Percentiles rank a stretch among this genome's conserved stretches.
Conservation (phyloP, 306 rosid genomes). For the Fagus sylvatica region DNA sequence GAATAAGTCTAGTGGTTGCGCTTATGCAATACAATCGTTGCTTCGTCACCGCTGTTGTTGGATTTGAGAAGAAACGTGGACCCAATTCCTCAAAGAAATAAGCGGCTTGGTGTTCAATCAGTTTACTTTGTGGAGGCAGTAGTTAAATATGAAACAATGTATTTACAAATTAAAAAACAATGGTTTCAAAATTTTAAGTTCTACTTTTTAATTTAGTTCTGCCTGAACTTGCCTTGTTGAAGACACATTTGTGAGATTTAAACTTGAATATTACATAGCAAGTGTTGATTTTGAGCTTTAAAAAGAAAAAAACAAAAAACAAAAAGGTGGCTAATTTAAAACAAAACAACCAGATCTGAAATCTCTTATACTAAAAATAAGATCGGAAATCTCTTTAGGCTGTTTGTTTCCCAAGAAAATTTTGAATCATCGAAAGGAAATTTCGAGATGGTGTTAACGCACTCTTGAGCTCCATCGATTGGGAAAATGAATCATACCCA, state of each 20-base stretch:
- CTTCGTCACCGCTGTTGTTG: conserved; percentile 56
- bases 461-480: no score
- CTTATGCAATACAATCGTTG: conserved; percentile 65
- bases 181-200: neutral
- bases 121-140: neutral
- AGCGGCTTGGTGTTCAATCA: neutral
- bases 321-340: no score
- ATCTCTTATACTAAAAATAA: no score
- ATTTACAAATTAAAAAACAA: no score
- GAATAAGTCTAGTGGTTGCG: conserved; percentile 65
- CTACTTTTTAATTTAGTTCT: neutral
- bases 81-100: conserved; percentile 16
- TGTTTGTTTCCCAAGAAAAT: no score
- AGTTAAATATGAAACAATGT: neutral
- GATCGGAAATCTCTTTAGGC: no score
- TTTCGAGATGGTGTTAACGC: no score
- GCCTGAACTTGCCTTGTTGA: neutral
- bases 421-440: no score
- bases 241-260: neutral
- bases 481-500: no score
- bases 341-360: no score
- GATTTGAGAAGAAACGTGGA: conserved; percentile 11
- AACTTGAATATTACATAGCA: neutral
- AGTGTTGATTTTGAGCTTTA: neutral
- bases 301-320: no score